Evolutionary conservation across 1,139 yeast species (phyloP), one percentile per base, ranked within the genome.

Genomic region (Candida smagusa): DNA sequence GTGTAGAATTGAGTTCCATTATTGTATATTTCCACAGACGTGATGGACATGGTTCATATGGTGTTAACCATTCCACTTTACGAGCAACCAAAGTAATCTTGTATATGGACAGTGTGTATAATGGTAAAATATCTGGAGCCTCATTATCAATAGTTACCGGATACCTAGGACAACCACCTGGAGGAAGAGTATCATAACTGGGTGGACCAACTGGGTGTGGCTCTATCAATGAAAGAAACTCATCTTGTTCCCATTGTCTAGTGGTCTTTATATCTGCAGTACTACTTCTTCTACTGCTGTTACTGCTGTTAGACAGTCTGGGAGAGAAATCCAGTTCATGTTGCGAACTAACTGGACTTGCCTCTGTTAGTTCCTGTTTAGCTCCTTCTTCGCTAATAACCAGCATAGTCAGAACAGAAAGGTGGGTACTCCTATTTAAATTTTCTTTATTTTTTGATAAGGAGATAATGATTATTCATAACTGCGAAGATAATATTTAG

Each of bases 1-100:
- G 92, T 1, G 92, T 84, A 2, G 87, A 80, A 59, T 84, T 84
- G 26, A 84, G 60, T 52, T 84, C 92, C 61, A 83, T 63, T 6
- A 84, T 65, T 24, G 70, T 67, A 36, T 72, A 66, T 50, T 68
- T 77, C 92, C 92, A 84, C n/a, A 74, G 70, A 46, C 88, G 60
- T 7, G 70, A 58, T 1, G 79, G 70, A 0, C 86, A 71, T 4
- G 79, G 68, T 48, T 81, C 86, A 50, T 75, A 80, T 0, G 90
- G 90, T 4, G 81, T 72, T 0, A 74, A 44, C 84, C 84, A 82
- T 54, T 84, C 92, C 25, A 72, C 49, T 48, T 83, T 83, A 44
- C 84, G 64, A 2, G 73, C 54, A 1, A 79, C 72, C 2, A 73
- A 50, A 0, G 82, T 75, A 2, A 80, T 50, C 41, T 77, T 73